phyloP scores from a whole-genome alignment of 208 protist species.

The Kentomonas sorsogonicus region DNA sequence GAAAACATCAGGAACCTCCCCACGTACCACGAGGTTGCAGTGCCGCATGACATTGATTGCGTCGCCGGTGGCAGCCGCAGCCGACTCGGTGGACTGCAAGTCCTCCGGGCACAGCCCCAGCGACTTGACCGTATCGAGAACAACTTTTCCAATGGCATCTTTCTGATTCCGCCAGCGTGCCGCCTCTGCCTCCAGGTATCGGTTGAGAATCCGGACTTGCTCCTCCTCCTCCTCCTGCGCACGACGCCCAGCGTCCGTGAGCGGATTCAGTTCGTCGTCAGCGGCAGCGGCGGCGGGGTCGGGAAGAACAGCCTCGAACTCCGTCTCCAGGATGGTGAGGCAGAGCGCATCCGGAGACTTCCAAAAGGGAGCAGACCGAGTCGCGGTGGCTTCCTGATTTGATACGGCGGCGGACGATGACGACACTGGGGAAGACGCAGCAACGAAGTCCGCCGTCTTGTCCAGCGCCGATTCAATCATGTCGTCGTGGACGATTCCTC shows the following conservation, averaged over 20 bases:
- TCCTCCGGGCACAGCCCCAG: conserved; percentile 50
- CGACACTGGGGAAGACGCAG: no score
- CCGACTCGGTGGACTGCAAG: conserved; percentile 35
- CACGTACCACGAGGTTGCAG: conserved; percentile 77
- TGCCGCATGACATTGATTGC: conserved; percentile 58
- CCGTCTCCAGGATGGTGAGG: conserved; percentile 72
- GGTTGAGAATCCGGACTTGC: conserved; percentile 56
- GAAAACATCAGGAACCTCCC: conserved; percentile 44
- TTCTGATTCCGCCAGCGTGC: conserved; percentile 73
- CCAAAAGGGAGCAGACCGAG: no score
- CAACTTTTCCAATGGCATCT: conserved; percentile 37
- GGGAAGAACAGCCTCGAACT: conserved; percentile 66
- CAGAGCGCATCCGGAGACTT: conserved; percentile 38
- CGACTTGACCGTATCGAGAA: conserved; percentile 41
- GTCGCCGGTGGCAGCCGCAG: neutral
- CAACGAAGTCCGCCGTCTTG: no score
- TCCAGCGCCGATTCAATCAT: no score
- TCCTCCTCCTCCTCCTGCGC: conserved; percentile 44
- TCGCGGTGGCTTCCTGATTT: no score
- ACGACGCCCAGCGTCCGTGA: conserved; percentile 23
- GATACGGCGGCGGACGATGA: no score
- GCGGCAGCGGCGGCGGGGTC: conserved; percentile 23
- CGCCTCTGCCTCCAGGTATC: conserved; percentile 55
- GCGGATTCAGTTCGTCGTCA: no score
- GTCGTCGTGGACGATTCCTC: no score